Base-by-base conservation (phyloP, 179 eudicot species). In the Silene noctiflora region DNA sequence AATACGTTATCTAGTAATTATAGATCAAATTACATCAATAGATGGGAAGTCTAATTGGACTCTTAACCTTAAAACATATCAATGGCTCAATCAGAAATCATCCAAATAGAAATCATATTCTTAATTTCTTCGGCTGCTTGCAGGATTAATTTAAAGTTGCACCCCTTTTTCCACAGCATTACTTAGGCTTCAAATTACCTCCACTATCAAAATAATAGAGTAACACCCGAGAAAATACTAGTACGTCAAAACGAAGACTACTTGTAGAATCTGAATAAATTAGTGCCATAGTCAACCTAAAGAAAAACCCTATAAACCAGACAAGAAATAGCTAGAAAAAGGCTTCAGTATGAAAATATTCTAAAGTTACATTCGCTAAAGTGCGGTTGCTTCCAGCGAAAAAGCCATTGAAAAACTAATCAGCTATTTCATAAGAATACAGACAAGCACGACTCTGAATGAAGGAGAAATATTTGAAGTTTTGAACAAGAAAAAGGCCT, bases 271-370 rank as follows among this genome's bases (percentile, higher is more conserved):
- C 9, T 17, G 19, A n/a, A 59, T 6, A 59, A n/a, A 44, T 44
- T 11, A 44, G 51, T 44, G 13, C 51, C 51, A 44, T 11, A 44
- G 51, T 44, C 51, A 44, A 1, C 51, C 46, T 39, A 44, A 10
- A 10, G 51, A 44, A 39, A 39, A 39, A 44, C 13, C 51, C 51
- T 44, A 44, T 44, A 44, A 44, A 44, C 51, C 3, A 44, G 51
- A 44, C 51, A 44, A 39, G 51, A 44, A 10, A 44, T 44, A 44
- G 51, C 13, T 9, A 44, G 51, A 44, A 44, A 44, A 63, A 63
- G 17, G 35, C 35, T 63, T 63, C 33, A 63, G 67, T 56, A n/a
- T 20, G 67, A 63, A 8, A 25, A 63, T 63, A 63, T 56, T 55
- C 7, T 20, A 56, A 5, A n/a, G 21, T 56, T 44, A 44, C 51